These are phyloP conservation scores for Flammula alnicola DNA, from an alignment of 1,284 basidiomycete genomes.

Conservation along the genomic window DNA sequence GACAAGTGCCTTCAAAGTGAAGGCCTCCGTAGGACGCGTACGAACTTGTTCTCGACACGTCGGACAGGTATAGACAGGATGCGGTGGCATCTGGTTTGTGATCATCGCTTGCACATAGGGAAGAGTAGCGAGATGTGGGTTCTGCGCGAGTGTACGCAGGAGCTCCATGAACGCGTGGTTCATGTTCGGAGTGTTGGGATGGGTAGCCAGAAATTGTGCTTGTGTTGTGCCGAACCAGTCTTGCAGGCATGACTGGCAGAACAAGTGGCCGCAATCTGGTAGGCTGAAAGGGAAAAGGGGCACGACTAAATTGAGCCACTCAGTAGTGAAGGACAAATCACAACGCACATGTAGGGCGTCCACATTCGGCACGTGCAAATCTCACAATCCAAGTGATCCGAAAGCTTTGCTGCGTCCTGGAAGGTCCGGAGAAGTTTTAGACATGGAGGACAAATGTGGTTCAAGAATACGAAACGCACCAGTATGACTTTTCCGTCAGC, in stretches of 20 bases:
- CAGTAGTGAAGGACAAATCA: constrained; percentile 10
- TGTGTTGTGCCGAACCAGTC: constrained; percentile 68
- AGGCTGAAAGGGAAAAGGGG: constrained; percentile 48
- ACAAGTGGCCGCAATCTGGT: constrained; percentile 69
- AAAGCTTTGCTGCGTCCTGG: constrained; percentile 49
- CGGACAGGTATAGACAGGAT: constrained; percentile 67
- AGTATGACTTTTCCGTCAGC: constrained; percentile 32
- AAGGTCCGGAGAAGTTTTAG: too few relatives aligned
- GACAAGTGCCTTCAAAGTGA: constrained; percentile 60
- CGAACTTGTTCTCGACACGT: constrained; percentile 58
- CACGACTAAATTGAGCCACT: constrained; percentile 5
- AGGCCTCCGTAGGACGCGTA: constrained; percentile 60
- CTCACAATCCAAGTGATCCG: constrained; percentile 62
- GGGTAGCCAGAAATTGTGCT: constrained; percentile 47
- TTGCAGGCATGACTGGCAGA: constrained; percentile 64
- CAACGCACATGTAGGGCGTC: constrained; percentile 62
- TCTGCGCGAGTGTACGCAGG: constrained; percentile 11
- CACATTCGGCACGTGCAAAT: constrained; percentile 67
- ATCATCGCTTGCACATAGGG: constrained; percentile 32
- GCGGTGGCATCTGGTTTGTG: constrained; percentile 29
- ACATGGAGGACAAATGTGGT: constrained; percentile 1
- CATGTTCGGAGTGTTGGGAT: constrained; percentile 43
- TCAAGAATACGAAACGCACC: constrained; percentile 22
- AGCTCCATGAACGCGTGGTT: neutral
- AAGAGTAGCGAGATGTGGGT: constrained; percentile 23